phyloP scores from a whole-genome alignment of 331 rosid species.

The Malus hybrid region DNA sequence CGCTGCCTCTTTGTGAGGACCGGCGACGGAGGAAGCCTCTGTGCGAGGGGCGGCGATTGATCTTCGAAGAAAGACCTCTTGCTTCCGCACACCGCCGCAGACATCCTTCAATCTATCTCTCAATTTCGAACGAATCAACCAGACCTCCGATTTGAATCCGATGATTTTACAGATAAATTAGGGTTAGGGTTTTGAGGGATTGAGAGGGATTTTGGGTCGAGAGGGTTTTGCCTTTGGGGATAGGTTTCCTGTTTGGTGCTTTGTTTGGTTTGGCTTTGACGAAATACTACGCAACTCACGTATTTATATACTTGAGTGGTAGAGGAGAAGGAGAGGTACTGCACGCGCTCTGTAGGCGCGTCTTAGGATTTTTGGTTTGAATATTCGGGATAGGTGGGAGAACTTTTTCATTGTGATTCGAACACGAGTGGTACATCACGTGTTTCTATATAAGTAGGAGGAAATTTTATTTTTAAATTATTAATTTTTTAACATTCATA shows the following conservation, averaged over 20 bases:
- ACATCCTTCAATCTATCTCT: constrained; percentile 47
- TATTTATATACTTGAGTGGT: background rate
- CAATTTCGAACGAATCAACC: constrained; percentile 2
- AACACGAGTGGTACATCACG: no score
- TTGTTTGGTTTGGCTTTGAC: background rate
- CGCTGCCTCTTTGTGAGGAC: constrained; percentile 83
- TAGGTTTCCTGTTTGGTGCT: background rate
- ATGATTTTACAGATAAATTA: background rate
- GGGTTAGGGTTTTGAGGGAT: constrained; percentile 14
- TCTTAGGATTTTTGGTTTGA: background rate
- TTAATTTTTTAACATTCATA: no score
- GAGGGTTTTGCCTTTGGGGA: background rate
- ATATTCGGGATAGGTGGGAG: background rate
- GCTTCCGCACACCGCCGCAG: constrained; percentile 99
- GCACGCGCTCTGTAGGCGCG: constrained; percentile 12
- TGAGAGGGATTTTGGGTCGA: background rate
- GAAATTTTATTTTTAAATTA: no score
- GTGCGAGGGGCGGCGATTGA: constrained; percentile 56
- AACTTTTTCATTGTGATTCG: no score
- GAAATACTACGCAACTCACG: background rate
- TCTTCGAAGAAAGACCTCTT: constrained; percentile 98
- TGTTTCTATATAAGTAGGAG: no score
- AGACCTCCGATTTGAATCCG: constrained; percentile 13
- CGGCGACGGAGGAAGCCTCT: constrained; percentile 94
- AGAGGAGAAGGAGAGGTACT: background rate